Conservation (phyloP, 805 yeast genomes). For the Candida germanica region DNA sequence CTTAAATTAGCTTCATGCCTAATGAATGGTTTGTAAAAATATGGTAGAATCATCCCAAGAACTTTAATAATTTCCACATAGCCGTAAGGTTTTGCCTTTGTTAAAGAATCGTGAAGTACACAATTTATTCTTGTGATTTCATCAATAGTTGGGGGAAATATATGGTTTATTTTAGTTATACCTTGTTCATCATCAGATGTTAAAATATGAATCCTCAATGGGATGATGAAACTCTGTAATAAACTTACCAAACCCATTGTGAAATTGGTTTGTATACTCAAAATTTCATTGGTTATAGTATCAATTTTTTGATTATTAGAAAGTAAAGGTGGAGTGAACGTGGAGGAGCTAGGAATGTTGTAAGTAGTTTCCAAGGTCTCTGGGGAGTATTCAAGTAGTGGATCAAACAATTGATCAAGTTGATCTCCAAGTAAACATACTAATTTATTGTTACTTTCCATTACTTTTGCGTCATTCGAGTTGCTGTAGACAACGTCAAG, state of each 20-base stretch:
- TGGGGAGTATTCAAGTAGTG: conserved; percentile 87
- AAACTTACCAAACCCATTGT: conserved; percentile 71
- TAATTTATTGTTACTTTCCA: conserved; percentile 69
- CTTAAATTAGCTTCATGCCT: conserved; percentile 91
- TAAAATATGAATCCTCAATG: conserved; percentile 68
- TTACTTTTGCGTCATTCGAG: conserved; percentile 23
- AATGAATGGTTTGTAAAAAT: conserved; percentile 88
- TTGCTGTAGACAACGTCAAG: conserved; percentile 73
- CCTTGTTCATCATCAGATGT: conserved; percentile 53
- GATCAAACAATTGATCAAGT: conserved; percentile 84
- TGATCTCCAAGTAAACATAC: conserved; percentile 82
- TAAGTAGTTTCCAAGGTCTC: conserved; percentile 76
- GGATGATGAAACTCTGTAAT: conserved; percentile 74
- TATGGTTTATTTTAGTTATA: conserved; percentile 63
- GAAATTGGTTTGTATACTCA: conserved; percentile 69
- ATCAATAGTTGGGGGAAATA: conserved; percentile 94
- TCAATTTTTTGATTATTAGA: conserved; percentile 33
- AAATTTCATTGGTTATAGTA: conserved; percentile 62
- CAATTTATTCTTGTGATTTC: conserved; percentile 90
- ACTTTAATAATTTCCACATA: conserved; percentile 75
- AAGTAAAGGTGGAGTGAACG: conserved; percentile 12
- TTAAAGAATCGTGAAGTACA: conserved; percentile 72
- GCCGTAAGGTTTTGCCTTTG: conserved; percentile 65
- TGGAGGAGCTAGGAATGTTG: conserved; percentile 48
- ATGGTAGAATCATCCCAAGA: conserved; percentile 79